These are phyloP conservation scores for Polyporus tsugae DNA, from an alignment of 1,284 basidiomycete species.

Conservation along the genomic window DNA sequence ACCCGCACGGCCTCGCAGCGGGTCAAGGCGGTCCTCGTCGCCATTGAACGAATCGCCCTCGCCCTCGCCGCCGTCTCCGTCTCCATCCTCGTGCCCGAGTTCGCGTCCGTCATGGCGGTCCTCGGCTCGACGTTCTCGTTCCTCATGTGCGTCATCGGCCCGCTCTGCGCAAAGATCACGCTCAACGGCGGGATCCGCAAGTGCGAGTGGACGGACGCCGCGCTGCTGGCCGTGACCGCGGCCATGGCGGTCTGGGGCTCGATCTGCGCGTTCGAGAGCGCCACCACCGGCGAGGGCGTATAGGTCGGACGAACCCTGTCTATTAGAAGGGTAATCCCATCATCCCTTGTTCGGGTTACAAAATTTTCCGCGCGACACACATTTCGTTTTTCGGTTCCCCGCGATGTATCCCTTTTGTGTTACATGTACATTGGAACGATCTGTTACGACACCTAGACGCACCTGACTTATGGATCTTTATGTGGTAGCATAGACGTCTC, in stretches of 20 bases:
- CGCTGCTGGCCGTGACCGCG: slow-evolving; percentile 62
- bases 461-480: not conserved
- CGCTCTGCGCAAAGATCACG: slow-evolving; percentile 70
- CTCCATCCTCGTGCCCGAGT: slow-evolving; percentile 86
- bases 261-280: slow-evolving; percentile 62
- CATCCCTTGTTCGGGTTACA: not conserved
- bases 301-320: slow-evolving; percentile 5
- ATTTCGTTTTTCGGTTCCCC: not conserved
- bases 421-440: not conserved
- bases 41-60: slow-evolving; percentile 67
- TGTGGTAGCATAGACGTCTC: slow-evolving; percentile 1
- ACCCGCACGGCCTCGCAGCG: slow-evolving; percentile 26
- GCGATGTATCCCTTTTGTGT: not conserved
- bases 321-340: not conserved
- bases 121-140: slow-evolving; percentile 90
- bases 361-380: not conserved
- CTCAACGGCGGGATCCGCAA: slow-evolving; percentile 52
- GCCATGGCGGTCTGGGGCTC: slow-evolving; percentile 86
- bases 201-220: slow-evolving; percentile 59
- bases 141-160: slow-evolving; percentile 83
- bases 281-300: slow-evolving; percentile 27
- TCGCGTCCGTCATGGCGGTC: slow-evolving; percentile 91
- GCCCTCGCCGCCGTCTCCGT: slow-evolving; percentile 69
- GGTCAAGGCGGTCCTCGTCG: slow-evolving; percentile 56
- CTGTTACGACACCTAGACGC: not conserved